A percentile compares a stretch with the other conserved stretches of the same genome.
Evolutionary conservation across 345 rosid genomes (phyloP).

Genomic region (Camelina laxa): DNA sequence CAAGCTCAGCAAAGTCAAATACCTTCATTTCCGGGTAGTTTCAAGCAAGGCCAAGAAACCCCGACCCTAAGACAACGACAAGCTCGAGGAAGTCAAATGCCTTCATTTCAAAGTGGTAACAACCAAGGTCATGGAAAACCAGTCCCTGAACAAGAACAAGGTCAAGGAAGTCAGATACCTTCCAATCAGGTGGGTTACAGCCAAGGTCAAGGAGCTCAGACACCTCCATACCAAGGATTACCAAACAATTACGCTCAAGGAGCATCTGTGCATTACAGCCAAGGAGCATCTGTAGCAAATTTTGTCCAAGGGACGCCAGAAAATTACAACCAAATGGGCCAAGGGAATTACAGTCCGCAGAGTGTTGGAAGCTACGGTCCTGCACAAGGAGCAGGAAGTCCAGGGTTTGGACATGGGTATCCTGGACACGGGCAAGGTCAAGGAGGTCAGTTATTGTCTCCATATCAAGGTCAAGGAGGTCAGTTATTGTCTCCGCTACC

Average conservation of each 20-base stretch:
- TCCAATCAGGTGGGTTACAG: conserved; percentile 47
- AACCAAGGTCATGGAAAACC: conserved; percentile 17
- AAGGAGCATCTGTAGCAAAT: conserved; percentile 30
- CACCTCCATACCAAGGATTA: conserved; percentile 43
- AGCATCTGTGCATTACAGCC: conserved; percentile 43
- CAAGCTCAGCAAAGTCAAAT: background rate
- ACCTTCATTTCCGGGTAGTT: background rate
- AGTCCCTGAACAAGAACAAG: conserved; percentile 30
- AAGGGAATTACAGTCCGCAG: conserved; percentile 40
- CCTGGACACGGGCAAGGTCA: conserved; percentile 37
- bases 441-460: conserved; percentile 26
- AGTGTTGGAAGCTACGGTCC: conserved; percentile 22
- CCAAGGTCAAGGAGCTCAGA: conserved; percentile 54
- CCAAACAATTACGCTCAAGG: conserved; percentile 46
- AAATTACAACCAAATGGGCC: conserved; percentile 46
- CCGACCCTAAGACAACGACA: background rate
- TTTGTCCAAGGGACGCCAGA: conserved; percentile 35
- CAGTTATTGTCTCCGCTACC: background rate
- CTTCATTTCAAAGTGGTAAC: background rate
- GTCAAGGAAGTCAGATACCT: conserved; percentile 47
- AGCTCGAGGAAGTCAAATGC: background rate
- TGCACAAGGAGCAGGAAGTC: conserved; percentile 23
- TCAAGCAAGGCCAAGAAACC: background rate
- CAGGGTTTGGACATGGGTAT: conserved; percentile 25
- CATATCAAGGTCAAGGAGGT: conserved; percentile 42